Evolutionary conservation across 2,329 filamentous ascomycete genomes (phyloP), one percentile per base, ranked within the genome.

Genomic region (Fusarium drepaniforme): DNA sequence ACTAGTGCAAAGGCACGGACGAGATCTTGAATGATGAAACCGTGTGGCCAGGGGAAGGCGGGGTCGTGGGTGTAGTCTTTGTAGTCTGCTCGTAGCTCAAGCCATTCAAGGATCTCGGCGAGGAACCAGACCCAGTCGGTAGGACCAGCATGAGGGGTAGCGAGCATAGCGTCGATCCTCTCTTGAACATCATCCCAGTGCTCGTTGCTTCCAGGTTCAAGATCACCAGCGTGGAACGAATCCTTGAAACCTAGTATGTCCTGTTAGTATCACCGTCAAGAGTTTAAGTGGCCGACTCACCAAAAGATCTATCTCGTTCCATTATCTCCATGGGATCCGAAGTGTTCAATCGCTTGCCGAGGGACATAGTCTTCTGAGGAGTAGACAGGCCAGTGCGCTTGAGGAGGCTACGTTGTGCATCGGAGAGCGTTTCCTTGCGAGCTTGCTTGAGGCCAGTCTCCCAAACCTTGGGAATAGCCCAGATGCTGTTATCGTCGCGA

Each of bases 71-170:
- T 35, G 33, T 35, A 35, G 33, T 35, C 33, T 1, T 64, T 25
- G 46, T 74, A 73, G 25, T 75, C 70, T 12, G 71, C 73, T 1
- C 71, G 70, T 0, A 80, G 42, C 0, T 70, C 18, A 8, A 81
- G 72, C 79, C 79, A 80, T 7, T 76, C 62, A 3, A 81, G 63
- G 2, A 77, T 72, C 18, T 75, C 66, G 3, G 66, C 67, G 16
- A 81, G 38, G 44, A 77, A 79, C 46, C 68, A 78, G 8, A 80
- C 33, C 79, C 78, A 80, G 4, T 77, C 70, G 7, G 69, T 73
- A 18, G 72, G 18, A 0, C 78, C 79, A 0, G 62, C 40, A 12
- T 76, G 68, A 0, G 61, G 1, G 0, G 35, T 67, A 0, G 44
- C 44, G 18, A 80, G 75, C 67, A 81, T 76, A 0, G 30, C 35